Conservation (phyloP, 2,329 filamentous ascomycete genomes). For the Aschersonia sp. region DNA sequence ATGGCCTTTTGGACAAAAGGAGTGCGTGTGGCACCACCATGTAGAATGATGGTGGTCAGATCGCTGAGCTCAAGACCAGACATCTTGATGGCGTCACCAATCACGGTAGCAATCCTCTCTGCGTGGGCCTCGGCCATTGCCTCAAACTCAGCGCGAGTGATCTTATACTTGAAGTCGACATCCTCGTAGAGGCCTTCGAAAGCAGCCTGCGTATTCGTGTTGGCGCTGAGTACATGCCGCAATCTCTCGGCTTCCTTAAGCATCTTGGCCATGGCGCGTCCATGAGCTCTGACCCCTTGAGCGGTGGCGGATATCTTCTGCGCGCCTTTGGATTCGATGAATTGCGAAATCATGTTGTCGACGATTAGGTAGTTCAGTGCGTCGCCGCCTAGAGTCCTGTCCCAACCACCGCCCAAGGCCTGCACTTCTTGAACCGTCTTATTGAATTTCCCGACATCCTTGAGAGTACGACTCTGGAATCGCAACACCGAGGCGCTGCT, state of each 20-base stretch:
- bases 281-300: slow-evolving; percentile 56
- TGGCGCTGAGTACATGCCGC: slow-evolving; percentile 85
- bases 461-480: slow-evolving; percentile 79
- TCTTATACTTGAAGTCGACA: slow-evolving; percentile 84
- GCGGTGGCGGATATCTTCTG: slow-evolving; percentile 48
- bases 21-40: slow-evolving; percentile 79
- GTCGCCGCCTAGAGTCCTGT: slow-evolving; percentile 80
- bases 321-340: slow-evolving; percentile 54
- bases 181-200: slow-evolving; percentile 90
- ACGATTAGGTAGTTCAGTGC: slow-evolving; percentile 76
- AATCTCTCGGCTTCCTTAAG: slow-evolving; percentile 81
- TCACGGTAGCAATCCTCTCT: slow-evolving; percentile 50
- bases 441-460: slow-evolving; percentile 85
- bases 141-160: slow-evolving; percentile 70
- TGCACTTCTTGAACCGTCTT: slow-evolving; percentile 96
- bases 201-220: slow-evolving; percentile 62
- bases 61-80: slow-evolving; percentile 62
- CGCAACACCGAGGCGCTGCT: slow-evolving; percentile 79
- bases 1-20: slow-evolving; percentile 88
- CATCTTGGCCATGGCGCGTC: slow-evolving; percentile 77
- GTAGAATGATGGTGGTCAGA: slow-evolving; percentile 80
- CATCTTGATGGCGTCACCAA: slow-evolving; percentile 59
- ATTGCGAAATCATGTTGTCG: slow-evolving; percentile 73
- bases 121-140: slow-evolving; percentile 54
- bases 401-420: slow-evolving; percentile 76